phyloP scores from a whole-genome alignment of 1,284 basidiomycete species.

The Microbotryum intermedium region DNA sequence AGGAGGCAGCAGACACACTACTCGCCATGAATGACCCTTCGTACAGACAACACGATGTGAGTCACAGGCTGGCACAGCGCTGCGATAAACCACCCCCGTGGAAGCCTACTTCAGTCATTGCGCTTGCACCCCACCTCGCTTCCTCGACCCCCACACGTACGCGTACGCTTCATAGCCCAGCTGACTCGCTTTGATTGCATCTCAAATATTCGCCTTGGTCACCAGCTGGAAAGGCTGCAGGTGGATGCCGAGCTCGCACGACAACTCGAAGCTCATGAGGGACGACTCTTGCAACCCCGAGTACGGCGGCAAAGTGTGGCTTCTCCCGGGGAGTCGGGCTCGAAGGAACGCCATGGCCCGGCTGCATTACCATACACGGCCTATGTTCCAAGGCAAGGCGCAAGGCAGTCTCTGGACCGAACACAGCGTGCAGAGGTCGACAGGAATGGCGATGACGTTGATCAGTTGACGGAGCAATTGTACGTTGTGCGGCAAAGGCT shows the following conservation, averaged over 20 bases:
- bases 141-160: no score
- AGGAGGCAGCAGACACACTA: constrained; percentile 15
- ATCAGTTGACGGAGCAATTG: constrained; percentile 25
- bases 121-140: no score
- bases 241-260: constrained; percentile 19
- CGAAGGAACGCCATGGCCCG: background rate
- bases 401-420: background rate
- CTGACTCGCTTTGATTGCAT: no score
- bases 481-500: background rate
- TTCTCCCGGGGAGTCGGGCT: background rate
- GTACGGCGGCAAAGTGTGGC: background rate
- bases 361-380: constrained; percentile 13
- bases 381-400: constrained; percentile 15
- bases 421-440: background rate
- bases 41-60: background rate
- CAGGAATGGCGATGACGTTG: constrained; percentile 16
- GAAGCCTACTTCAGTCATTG: no score
- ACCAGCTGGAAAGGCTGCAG: background rate
- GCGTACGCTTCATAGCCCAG: no score
- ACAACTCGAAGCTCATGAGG: constrained; percentile 18
- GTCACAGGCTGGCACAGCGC: background rate
- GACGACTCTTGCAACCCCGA: background rate
- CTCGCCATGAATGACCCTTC: constrained; percentile 19
- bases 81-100: background rate
- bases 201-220: no score